phyloP scores from a whole-genome alignment of 73 alveolate genomes.

The Blepharisma stoltei region DNA sequence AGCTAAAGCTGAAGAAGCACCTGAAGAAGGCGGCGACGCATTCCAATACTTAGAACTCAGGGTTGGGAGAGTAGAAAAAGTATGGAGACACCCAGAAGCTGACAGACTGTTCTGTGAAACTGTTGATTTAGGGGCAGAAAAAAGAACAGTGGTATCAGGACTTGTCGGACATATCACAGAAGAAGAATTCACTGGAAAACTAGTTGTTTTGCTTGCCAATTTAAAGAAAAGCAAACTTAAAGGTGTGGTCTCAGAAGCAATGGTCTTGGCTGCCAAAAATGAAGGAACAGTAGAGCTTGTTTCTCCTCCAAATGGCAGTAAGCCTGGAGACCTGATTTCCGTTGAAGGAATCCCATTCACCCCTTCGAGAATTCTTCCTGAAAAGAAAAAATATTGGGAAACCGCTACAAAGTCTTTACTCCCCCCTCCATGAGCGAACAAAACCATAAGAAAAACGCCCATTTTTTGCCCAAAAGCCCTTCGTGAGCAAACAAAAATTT shows the following conservation, averaged over 20 bases:
- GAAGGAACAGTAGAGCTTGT: conserved; percentile 62
- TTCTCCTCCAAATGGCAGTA: conserved; percentile 12
- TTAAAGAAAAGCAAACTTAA: conserved; percentile 80
- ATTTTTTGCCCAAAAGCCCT: too few relatives aligned
- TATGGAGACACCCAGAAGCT: conserved; percentile 64
- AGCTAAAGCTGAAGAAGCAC: conserved; percentile 14
- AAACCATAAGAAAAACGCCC: too few relatives aligned
- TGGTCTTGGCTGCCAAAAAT: conserved; percentile 61
- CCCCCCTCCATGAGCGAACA: too few relatives aligned
- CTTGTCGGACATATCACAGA: conserved; percentile 72
- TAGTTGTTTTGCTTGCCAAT: conserved; percentile 85
- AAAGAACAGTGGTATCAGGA: conserved; percentile 92
- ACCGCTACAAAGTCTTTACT: too few relatives aligned
- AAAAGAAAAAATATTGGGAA: too few relatives aligned
- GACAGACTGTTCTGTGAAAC: conserved; percentile 85
- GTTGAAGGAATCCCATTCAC: too few relatives aligned
- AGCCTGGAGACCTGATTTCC: neutral
- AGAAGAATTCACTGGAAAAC: conserved; percentile 77
- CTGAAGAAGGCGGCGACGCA: neutral
- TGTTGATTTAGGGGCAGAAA: conserved; percentile 91
- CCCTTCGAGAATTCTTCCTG: too few relatives aligned
- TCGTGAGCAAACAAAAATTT: too few relatives aligned
- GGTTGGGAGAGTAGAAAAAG: conserved; percentile 37
- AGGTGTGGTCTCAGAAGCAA: conserved; percentile 80
- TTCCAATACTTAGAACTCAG: neutral